phyloP scores from a whole-genome alignment of 2,329 filamentous ascomycete species.

The Aspergillus pseudonomiae region DNA sequence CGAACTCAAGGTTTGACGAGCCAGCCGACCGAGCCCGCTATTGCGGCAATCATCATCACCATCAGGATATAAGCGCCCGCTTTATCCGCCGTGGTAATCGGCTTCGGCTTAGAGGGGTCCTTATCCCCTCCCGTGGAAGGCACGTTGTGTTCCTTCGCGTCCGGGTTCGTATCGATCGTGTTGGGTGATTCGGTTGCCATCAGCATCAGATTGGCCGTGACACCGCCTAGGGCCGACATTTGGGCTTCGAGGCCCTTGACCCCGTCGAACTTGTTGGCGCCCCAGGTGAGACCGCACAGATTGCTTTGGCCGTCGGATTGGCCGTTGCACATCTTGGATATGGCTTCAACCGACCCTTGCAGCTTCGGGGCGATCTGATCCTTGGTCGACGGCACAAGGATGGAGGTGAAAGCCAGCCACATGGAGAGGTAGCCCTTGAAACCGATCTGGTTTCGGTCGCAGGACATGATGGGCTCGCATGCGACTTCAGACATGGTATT shows the following conservation, averaged over 20 bases:
- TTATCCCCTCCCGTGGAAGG: constrained; percentile 30
- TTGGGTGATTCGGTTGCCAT: constrained; percentile 48
- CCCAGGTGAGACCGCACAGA: constrained; percentile 66
- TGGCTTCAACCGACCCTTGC: constrained; percentile 58
- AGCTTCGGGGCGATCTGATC: constrained; percentile 59
- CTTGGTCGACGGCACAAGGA: constrained; percentile 61
- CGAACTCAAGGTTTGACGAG: constrained; percentile 6
- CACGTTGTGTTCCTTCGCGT: constrained; percentile 52
- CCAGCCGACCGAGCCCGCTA: constrained; percentile 7
- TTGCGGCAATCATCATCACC: constrained; percentile 21
- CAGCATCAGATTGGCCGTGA: constrained; percentile 62
- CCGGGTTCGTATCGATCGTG: constrained; percentile 41
- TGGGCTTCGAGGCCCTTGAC: constrained; percentile 65
- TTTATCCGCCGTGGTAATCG: constrained; percentile 27
- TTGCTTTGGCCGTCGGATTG: constrained; percentile 50
- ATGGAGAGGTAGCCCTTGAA: constrained; percentile 71
- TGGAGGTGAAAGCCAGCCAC: constrained; percentile 62
- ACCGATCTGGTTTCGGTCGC: constrained; percentile 69
- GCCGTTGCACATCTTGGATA: constrained; percentile 61
- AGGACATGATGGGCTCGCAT: constrained; percentile 62
- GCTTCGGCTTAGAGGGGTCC: constrained; percentile 4
- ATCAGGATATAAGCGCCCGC: constrained; percentile 38
- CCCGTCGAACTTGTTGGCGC: constrained; percentile 52
- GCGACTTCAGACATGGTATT: constrained; percentile 64
- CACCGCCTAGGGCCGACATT: constrained; percentile 65